Percentiles rank a stretch among this genome's conserved stretches.
Conservation (phyloP, 2,329 filamentous ascomycete species). For the Ascocoryne sarcoides region DNA sequence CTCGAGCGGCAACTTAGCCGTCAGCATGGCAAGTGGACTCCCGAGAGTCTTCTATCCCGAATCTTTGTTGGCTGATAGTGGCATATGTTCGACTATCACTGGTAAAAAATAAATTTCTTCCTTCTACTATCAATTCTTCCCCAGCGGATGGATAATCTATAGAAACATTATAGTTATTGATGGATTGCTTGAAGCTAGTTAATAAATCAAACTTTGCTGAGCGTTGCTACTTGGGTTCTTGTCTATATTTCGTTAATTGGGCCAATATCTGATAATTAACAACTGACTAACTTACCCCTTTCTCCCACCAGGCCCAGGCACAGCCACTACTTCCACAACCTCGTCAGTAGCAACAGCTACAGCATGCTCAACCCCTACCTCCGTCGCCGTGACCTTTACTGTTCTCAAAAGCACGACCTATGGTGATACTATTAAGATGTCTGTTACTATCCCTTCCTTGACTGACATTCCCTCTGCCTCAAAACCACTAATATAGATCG, state of each 20-base stretch:
- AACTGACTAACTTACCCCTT: not conserved
- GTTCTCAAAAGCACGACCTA: slow-evolving; percentile 45
- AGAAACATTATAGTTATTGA: too few relatives aligned
- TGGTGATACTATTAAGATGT: slow-evolving; percentile 56
- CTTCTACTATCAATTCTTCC: not conserved
- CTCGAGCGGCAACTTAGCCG: slow-evolving; percentile 34
- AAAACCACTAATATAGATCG: too few relatives aligned
- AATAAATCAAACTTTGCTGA: too few relatives aligned
- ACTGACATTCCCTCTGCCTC: too few relatives aligned
- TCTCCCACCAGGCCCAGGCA: not conserved
- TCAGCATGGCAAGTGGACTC: slow-evolving; percentile 35
- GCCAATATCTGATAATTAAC: too few relatives aligned
- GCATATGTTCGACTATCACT: slow-evolving; percentile 24
- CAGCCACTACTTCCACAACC: not conserved
- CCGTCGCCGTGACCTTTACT: slow-evolving; percentile 53
- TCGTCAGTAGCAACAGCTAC: not conserved
- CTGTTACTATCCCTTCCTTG: too few relatives aligned
- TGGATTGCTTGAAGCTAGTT: too few relatives aligned
- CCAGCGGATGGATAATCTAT: too few relatives aligned
- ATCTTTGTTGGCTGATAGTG: slow-evolving; percentile 28
- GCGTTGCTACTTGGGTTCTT: too few relatives aligned
- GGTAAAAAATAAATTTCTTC: not conserved
- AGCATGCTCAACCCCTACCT: slow-evolving; percentile 31
- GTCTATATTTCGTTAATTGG: too few relatives aligned
- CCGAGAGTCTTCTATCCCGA: slow-evolving; percentile 36